phyloP scores from a whole-genome alignment of 805 yeast genomes.

The Nakazawaea wickerhamii region DNA sequence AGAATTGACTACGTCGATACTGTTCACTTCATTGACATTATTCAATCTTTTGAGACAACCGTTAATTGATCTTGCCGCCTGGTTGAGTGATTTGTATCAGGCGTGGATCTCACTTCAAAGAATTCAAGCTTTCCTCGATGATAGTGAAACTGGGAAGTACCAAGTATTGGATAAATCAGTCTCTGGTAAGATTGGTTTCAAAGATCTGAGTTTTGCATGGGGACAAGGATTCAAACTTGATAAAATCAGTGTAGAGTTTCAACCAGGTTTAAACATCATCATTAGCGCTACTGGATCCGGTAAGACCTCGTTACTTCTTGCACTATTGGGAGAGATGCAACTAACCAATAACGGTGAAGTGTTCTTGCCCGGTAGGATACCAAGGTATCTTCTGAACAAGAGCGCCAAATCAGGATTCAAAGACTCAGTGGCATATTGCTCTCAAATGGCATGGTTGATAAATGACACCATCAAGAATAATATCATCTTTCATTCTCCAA shows the following conservation, averaged over 20 bases:
- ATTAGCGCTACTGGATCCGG: conserved; percentile 96
- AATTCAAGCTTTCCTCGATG: conserved; percentile 31
- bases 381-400: conserved; percentile 62
- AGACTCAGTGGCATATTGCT: conserved; percentile 93
- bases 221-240: conserved; percentile 65
- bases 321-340: conserved; percentile 92
- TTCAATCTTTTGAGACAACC: conserved; percentile 41
- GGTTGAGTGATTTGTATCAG: conserved; percentile 8
- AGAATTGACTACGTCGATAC: conserved; percentile 39
- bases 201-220: conserved; percentile 8
- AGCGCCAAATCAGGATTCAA: conserved; percentile 75
- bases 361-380: conserved; percentile 70
- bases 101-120: conserved; percentile 8
- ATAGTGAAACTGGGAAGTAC: conserved; percentile 38
- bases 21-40: conserved; percentile 40
- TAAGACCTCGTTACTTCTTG: conserved; percentile 84
- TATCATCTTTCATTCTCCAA: conserved; percentile 70
- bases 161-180: conserved; percentile 32
- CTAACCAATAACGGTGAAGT: conserved; percentile 56
- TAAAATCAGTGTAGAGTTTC: conserved; percentile 65
- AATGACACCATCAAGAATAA: conserved; percentile 86
- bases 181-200: conserved; percentile 29
- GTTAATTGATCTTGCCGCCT: conserved; percentile 18
- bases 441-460: conserved; percentile 93
- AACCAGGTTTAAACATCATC: conserved; percentile 73